Evolutionary conservation across 2,329 filamentous ascomycete genomes (phyloP), one percentile per base, ranked within the genome.

Genomic region (Xylaria polymorpha): DNA sequence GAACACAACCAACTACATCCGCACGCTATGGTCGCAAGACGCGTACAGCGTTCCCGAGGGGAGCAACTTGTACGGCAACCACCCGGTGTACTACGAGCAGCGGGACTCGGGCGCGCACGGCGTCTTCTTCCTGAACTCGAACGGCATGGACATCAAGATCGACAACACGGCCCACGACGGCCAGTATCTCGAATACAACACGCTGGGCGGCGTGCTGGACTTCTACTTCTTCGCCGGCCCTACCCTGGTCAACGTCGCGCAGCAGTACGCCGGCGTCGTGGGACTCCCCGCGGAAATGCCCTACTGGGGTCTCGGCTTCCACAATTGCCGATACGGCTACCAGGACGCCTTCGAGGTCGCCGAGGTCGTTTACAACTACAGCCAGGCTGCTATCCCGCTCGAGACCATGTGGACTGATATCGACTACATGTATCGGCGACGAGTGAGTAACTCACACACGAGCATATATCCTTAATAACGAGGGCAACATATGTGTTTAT

Each of bases 131-230:
- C 80, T 92, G 71, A 93, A 92, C 79, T 90, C 89, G 14, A 91
- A 93, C 74, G 91, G 88, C 41, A 94, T 94, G 90, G 91, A 94
- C 69, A 85, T 94, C 77, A 91, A 90, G 73, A 89, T 94, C 78
- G 87, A 93, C 77, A 86, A 88, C 71, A 87, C 86, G 1, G 80
- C 83, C 5, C 79, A 83, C 29, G 83, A 85, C 8, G 84, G 86
- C 7, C 89, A 94, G 77, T 93, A 90, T 67, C 85, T 96, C 5
- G 91, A 94, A 79, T 96, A 94, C 81, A 93, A 94, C 78, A 88
- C 88, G 0, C 84, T 95, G 0, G 92, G 93, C 7, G 93, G 93
- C 10, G 86, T 94, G 22, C 77, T 96, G 1, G 93, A 95, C 78
- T 87, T 91, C 61, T 91, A 91, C 76, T 91, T 91, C 75, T 74